Evolutionary conservation across 2,329 filamentous ascomycete species (phyloP).

Genomic region (Emergomyces africanus): DNA sequence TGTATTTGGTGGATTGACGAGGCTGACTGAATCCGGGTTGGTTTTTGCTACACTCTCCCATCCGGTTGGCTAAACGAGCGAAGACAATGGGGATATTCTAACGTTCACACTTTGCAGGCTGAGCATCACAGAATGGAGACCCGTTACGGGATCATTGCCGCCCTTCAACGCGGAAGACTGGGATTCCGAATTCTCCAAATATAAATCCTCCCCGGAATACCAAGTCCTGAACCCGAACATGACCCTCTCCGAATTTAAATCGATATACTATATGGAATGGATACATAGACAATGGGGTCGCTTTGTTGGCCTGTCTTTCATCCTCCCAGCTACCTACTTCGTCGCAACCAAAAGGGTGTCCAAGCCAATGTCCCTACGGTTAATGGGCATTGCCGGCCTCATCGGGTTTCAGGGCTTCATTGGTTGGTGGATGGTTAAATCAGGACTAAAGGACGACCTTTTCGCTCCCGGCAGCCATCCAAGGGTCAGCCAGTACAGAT

Average conservation of each 20-base stretch:
- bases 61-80: not conserved
- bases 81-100: not conserved
- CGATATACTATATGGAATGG: conserved; percentile 99
- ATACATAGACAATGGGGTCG: conserved; percentile 88
- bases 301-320: conserved; percentile 78
- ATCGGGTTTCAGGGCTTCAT: conserved; percentile 94
- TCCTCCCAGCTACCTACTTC: conserved; percentile 80
- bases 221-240: conserved; percentile 84
- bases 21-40: conserved; percentile 91
- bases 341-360: conserved; percentile 68
- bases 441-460: conserved; percentile 86
- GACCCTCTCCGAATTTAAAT: conserved; percentile 87
- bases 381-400: conserved; percentile 71
- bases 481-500: conserved; percentile 84
- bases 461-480: conserved; percentile 86
- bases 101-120: conserved; percentile 43
- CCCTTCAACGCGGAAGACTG: conserved; percentile 69
- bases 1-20: conserved; percentile 82
- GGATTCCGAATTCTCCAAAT: conserved; percentile 88
- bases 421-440: conserved; percentile 99
- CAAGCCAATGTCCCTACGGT: conserved; percentile 58
- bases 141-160: conserved; percentile 82
- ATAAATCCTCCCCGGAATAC: conserved; percentile 86
- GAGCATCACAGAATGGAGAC: conserved; percentile 97
- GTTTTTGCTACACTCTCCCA: conserved; percentile 10